These are phyloP conservation scores for Hypoxylon sp. DNA, from an alignment of 2,329 filamentous ascomycete genomes.

Conservation along the genomic window DNA sequence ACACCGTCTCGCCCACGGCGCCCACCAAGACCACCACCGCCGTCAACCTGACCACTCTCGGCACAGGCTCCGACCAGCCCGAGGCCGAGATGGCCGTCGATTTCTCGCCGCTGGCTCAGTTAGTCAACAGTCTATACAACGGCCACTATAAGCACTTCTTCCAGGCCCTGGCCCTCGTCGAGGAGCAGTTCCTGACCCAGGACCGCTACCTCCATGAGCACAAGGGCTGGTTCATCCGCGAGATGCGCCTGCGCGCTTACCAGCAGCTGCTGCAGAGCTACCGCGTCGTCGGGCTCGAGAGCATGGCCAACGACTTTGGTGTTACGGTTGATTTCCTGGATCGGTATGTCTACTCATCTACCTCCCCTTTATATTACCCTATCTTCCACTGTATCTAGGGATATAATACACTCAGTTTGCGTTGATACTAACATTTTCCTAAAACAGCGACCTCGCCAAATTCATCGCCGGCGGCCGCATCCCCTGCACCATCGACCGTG, in stretches of 20 bases:
- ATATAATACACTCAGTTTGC: too few relatives aligned
- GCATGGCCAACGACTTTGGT: constrained; percentile 97
- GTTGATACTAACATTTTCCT: too few relatives aligned
- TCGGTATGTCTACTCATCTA: constrained; percentile 71
- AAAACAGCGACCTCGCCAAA: constrained; percentile 88
- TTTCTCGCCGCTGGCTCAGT: constrained; percentile 87
- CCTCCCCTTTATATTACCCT: too few relatives aligned
- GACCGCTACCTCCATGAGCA: constrained; percentile 97
- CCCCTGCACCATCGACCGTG: constrained; percentile 96
- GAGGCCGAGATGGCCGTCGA: constrained; percentile 88
- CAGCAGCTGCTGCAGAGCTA: constrained; percentile 98
- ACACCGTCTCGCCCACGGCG: constrained; percentile 65
- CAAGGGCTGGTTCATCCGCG: constrained; percentile 95
- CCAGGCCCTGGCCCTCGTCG: constrained; percentile 86
- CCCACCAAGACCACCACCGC: constrained; percentile 71
- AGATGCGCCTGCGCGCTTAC: constrained; percentile 97
- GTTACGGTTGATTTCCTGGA: constrained; percentile 97
- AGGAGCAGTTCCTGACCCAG: constrained; percentile 93
- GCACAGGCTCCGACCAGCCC: constrained; percentile 76
- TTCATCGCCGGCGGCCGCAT: constrained; percentile 97
- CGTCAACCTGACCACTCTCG: constrained; percentile 90
- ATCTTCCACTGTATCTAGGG: too few relatives aligned
- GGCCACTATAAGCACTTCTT: constrained; percentile 97
- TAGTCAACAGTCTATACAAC: constrained; percentile 92
- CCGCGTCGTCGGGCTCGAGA: constrained; percentile 94